Percentiles rank a stretch among this genome's conserved stretches.
Conservation (phyloP, 768 basidiomycete genomes). For the Boletus rubropictus region DNA sequence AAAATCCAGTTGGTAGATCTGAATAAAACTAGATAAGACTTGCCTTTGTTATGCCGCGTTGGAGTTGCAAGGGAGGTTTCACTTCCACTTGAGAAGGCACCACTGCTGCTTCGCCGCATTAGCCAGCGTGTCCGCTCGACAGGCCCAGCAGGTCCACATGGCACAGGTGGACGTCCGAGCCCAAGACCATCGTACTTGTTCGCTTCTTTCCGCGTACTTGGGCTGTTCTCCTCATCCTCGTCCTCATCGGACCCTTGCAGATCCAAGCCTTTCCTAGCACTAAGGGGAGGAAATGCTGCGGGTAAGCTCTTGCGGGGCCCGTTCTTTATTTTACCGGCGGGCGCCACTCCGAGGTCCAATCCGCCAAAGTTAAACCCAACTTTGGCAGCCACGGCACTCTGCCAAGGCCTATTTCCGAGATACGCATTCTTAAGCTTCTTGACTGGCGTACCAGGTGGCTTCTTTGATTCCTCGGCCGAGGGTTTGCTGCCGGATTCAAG, state of each 20-base stretch:
- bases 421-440: conserved; percentile 63
- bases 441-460: conserved; percentile 75
- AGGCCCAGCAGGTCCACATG: conserved; percentile 27
- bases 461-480: conserved; percentile 43
- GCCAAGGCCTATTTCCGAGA: conserved; percentile 65
- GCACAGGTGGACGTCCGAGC: conserved; percentile 48
- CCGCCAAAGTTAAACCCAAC: conserved; percentile 48
- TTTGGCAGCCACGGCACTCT: conserved; percentile 70
- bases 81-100: conserved; percentile 73
- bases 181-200: conserved; percentile 61
- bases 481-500: conserved; percentile 55
- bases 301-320: conserved; percentile 70
- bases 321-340: conserved; percentile 38
- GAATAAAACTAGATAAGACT: conserved; percentile 39
- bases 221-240: conserved; percentile 58
- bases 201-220: conserved; percentile 46
- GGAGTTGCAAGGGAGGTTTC: conserved; percentile 60
- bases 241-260: conserved; percentile 52
- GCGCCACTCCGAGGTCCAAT: conserved; percentile 33
- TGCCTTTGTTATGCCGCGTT: conserved; percentile 47
- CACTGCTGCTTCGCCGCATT: conserved; percentile 74
- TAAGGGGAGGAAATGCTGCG: conserved; percentile 55
- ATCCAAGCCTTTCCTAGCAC: conserved; percentile 24
- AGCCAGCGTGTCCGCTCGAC: conserved; percentile 52
- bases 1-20: background rate